These are phyloP conservation scores for Amanita pseudoporphyria DNA, from an alignment of 768 basidiomycete genomes.

Conservation along the genomic window DNA sequence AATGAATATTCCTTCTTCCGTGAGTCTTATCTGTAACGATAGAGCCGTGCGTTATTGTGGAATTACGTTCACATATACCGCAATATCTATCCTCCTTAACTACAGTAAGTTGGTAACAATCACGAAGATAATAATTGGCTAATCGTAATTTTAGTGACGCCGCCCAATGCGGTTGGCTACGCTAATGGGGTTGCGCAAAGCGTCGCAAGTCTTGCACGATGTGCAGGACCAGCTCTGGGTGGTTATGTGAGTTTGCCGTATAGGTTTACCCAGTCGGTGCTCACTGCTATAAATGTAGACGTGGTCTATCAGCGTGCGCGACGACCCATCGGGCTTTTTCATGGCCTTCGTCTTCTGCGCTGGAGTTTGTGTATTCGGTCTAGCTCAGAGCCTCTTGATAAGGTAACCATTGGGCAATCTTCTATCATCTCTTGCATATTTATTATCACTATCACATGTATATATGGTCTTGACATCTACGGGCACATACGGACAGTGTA, in stretches of 20 bases:
- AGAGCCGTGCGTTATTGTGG: slow-evolving; percentile 87
- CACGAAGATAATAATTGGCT: background rate
- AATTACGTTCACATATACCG: slow-evolving; percentile 82
- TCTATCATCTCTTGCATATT: slow-evolving; percentile 7
- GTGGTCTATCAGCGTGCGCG: slow-evolving; percentile 64
- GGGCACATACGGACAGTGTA: background rate
- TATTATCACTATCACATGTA: background rate
- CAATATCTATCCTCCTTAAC: slow-evolving; percentile 80
- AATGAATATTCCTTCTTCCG: slow-evolving; percentile 8
- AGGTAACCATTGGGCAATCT: slow-evolving; percentile 28
- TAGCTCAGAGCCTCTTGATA: slow-evolving; percentile 69
- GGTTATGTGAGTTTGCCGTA: slow-evolving; percentile 53
- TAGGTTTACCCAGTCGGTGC: slow-evolving; percentile 5
- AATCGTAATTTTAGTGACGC: slow-evolving; percentile 56
- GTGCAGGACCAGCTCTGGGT: slow-evolving; percentile 79
- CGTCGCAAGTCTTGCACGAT: slow-evolving; percentile 87
- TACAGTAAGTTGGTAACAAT: slow-evolving; percentile 44
- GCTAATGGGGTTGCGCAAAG: slow-evolving; percentile 97
- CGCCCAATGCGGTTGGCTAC: slow-evolving; percentile 78
- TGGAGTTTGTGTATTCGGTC: slow-evolving; percentile 47
- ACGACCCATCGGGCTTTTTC: slow-evolving; percentile 62
- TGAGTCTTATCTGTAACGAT: slow-evolving; percentile 4
- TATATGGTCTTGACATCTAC: background rate
- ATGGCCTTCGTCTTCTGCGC: slow-evolving; percentile 66
- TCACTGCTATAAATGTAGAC: slow-evolving; percentile 32